Conservation (phyloP, 2,329 filamentous ascomycete species). For the Fusarium virguliforme region DNA sequence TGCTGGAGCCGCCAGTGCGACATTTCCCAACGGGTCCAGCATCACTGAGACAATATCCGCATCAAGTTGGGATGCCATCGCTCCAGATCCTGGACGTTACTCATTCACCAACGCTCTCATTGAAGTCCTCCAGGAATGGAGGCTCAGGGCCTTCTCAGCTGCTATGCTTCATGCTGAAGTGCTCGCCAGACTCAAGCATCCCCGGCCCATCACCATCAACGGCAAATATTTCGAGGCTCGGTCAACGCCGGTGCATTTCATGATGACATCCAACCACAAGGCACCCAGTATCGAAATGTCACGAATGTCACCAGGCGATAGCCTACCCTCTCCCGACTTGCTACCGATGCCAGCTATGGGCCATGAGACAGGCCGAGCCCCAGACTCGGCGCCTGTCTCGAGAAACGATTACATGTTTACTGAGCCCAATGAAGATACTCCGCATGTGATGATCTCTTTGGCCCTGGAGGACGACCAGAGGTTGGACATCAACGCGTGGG, state of each 20-base stretch:
- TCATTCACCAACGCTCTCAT: slow-evolving; percentile 74
- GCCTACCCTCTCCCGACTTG: slow-evolving; percentile 45
- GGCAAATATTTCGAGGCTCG: slow-evolving; percentile 72
- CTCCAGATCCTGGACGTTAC: slow-evolving; percentile 72
- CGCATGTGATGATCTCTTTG: slow-evolving; percentile 74
- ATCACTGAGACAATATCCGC: slow-evolving; percentile 76
- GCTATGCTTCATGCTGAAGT: slow-evolving; percentile 75
- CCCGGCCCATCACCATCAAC: slow-evolving; percentile 70
- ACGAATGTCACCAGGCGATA: slow-evolving; percentile 52
- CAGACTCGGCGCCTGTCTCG: slow-evolving; percentile 45
- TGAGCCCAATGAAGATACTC: slow-evolving; percentile 70
- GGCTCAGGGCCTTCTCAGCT: slow-evolving; percentile 68
- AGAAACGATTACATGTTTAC: slow-evolving; percentile 51
- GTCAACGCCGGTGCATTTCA: slow-evolving; percentile 74
- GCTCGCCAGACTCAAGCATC: slow-evolving; percentile 73
- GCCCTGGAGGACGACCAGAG: slow-evolving; percentile 72
- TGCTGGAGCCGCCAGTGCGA: slow-evolving; percentile 72
- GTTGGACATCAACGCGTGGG: slow-evolving; percentile 72
- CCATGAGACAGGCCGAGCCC: slow-evolving; percentile 49
- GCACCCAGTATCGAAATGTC: slow-evolving; percentile 72
- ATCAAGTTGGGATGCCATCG: slow-evolving; percentile 74
- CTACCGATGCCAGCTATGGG: slow-evolving; percentile 39
- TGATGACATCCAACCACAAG: slow-evolving; percentile 75
- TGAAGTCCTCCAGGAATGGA: slow-evolving; percentile 73
- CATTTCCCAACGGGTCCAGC: slow-evolving; percentile 71